Percentiles rank a stretch among this genome's conserved stretches.
phyloP scores from a whole-genome alignment of 2,329 filamentous ascomycete genomes.

The Ophiostoma ulmi region DNA sequence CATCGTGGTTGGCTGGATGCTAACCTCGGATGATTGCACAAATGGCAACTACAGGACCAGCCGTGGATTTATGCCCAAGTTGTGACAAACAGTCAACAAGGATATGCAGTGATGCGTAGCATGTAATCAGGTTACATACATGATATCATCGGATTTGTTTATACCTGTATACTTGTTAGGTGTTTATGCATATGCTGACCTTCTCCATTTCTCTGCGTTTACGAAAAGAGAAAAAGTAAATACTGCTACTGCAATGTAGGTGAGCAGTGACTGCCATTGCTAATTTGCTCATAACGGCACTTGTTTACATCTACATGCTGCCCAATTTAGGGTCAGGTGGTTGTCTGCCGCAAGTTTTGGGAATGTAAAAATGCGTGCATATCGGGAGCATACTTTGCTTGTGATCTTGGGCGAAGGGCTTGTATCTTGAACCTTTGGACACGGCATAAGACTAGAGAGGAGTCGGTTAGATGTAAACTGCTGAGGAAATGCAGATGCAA shows the following conservation, averaged over 20 bases:
- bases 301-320: neutral
- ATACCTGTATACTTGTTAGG: neutral
- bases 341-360: neutral
- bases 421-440: neutral
- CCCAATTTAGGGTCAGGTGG: neutral
- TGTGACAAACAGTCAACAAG: neutral
- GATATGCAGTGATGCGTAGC: neutral
- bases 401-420: neutral
- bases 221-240: neutral
- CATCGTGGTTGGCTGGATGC: neutral
- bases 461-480: neutral
- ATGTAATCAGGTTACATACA: neutral
- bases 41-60: constrained; percentile 1
- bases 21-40: constrained; percentile 9
- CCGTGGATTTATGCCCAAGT: neutral
- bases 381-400: neutral
- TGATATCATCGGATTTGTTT: neutral
- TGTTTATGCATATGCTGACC: neutral
- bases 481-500: neutral
- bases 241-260: neutral
- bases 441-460: neutral
- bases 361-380: neutral
- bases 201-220: neutral
- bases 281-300: neutral
- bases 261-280: neutral